Conservation (phyloP, 306 rosid genomes). For the Rosa rugosa region DNA sequence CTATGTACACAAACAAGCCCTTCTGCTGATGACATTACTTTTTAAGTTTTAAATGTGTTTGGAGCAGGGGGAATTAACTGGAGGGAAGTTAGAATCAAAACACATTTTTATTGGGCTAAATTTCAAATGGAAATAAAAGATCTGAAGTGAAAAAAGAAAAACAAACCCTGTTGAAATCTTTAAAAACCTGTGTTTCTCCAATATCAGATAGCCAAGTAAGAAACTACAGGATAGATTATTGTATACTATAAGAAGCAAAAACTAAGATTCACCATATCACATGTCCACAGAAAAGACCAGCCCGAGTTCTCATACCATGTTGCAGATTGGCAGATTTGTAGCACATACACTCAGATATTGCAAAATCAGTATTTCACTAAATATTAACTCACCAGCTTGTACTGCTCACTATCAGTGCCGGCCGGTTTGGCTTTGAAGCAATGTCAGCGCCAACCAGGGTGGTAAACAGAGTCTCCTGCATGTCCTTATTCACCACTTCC, state of each 20-base stretch:
- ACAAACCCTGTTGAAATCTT: background rate
- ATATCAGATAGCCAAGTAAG: background rate
- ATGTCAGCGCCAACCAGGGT: conserved; percentile 43
- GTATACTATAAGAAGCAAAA: background rate
- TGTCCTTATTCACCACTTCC: conserved; percentile 36
- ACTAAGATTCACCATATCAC: background rate
- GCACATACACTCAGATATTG: background rate
- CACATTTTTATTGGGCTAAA: background rate
- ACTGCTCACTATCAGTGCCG: conserved; percentile 94
- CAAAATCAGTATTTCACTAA: background rate
- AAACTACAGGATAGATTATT: background rate
- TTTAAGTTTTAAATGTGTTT: background rate
- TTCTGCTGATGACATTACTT: background rate
- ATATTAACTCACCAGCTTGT: conserved; percentile 78
- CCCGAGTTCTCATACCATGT: background rate
- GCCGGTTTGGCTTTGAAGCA: conserved; percentile 63
- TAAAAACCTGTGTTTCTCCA: background rate
- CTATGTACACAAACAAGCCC: background rate
- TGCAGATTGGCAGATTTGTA: background rate
- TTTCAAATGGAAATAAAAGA: background rate
- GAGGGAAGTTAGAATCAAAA: background rate
- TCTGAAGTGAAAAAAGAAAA: background rate
- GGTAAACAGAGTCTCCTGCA: conserved; percentile 58
- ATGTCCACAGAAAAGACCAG: background rate
- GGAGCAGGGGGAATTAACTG: background rate